Conservation (phyloP, 192 early-diverging fungal genomes). For the Martensiomyces pterosporus region DNA sequence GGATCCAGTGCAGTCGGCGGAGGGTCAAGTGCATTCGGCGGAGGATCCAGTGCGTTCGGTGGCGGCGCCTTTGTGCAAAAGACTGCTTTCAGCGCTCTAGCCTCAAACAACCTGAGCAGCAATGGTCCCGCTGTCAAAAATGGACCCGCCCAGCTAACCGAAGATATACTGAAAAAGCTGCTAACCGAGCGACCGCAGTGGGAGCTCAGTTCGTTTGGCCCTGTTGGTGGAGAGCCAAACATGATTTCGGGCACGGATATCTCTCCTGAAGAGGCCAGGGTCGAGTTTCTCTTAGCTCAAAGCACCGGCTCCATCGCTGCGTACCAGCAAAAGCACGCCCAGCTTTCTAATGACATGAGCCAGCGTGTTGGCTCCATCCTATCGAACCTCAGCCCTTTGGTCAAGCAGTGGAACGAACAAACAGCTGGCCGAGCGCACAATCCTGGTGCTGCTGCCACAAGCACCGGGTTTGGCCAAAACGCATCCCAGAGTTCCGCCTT, state of each 20-base stretch:
- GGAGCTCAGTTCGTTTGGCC: constrained; percentile 56
- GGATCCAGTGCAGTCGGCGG: not conserved
- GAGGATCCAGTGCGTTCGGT: not conserved
- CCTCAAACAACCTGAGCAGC: not conserved
- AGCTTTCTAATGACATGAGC: too few species aligned
- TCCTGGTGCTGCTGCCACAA: constrained; percentile 1
- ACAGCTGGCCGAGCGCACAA: too few species aligned
- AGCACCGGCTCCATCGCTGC: constrained; percentile 2
- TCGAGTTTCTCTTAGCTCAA: constrained; percentile 48
- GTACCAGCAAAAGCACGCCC: constrained; percentile 31
- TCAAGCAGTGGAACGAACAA: too few species aligned
- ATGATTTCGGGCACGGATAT: constrained; percentile 57
- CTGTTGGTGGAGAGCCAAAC: constrained; percentile 57
- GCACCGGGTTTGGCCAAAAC: too few species aligned
- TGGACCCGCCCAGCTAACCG: not conserved
- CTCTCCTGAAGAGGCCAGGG: constrained; percentile 60
- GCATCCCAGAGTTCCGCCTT: too few species aligned
- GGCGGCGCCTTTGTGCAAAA: not conserved
- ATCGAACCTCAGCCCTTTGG: too few species aligned
- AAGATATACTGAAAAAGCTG: constrained; percentile 24
- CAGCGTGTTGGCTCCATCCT: too few species aligned
- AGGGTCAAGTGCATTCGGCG: not conserved
- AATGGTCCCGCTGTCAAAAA: constrained; percentile 1
- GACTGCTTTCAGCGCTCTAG: not conserved
- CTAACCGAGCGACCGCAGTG: constrained; percentile 52